Conservation (phyloP, 805 yeast species). For the Candida namnaoensis region DNA sequence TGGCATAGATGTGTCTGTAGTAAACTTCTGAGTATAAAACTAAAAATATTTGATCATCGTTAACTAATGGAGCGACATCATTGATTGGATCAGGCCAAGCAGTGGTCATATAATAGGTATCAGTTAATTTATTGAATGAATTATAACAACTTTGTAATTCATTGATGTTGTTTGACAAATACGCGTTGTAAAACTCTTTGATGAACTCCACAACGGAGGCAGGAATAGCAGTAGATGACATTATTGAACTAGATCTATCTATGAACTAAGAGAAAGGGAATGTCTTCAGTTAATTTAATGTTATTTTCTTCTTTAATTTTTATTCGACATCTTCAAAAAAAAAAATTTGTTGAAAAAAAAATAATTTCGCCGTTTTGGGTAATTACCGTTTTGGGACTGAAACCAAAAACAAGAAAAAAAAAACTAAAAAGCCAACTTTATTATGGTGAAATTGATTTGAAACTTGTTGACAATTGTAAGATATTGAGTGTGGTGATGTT, state of each 20-base stretch:
- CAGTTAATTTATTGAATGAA: constrained; percentile 35
- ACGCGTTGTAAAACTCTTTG: constrained; percentile 31
- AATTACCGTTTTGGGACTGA: no score
- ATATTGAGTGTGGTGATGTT: constrained; percentile 36
- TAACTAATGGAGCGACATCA: constrained; percentile 33
- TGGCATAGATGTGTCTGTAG: constrained; percentile 40
- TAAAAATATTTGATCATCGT: constrained; percentile 34
- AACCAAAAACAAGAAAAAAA: no score
- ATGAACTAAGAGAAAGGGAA: no score
- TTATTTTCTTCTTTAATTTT: no score
- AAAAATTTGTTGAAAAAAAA: no score
- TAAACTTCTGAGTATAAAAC: constrained; percentile 39
- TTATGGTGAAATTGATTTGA: no score
- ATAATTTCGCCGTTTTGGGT: no score
- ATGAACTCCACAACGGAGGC: constrained; percentile 34
- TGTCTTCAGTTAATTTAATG: no score
- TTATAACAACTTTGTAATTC: constrained; percentile 37
- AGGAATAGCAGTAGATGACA: constrained; percentile 21
- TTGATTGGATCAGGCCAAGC: constrained; percentile 38
- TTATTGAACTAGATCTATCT: no score
- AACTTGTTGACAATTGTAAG: no score
- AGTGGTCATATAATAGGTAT: constrained; percentile 29
- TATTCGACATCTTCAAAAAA: no score
- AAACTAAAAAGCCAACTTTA: no score
- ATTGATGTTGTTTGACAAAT: constrained; percentile 32